Evolutionary conservation across 257 asterid genomes (phyloP).

Genomic region (Henckelia pumila): DNA sequence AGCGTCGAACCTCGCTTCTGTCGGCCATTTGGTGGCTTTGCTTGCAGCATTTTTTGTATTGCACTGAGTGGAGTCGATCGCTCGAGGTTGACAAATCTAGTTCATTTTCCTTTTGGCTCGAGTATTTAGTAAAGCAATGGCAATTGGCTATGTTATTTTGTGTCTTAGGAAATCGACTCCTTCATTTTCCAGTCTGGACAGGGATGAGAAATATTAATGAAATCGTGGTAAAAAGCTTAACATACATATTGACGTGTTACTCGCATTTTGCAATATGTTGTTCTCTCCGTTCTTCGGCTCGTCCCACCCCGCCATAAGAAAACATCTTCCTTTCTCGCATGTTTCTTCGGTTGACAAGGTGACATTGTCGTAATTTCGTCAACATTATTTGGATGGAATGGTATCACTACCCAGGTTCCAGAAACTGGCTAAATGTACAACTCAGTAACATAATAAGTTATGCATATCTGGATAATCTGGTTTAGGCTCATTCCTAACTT

Average conservation of each 20-base stretch:
- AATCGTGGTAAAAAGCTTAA: too few species aligned
- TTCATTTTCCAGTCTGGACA: too few species aligned
- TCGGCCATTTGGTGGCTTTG: conserved; percentile 23
- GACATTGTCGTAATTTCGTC: too few species aligned
- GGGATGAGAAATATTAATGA: too few species aligned
- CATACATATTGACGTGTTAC: too few species aligned
- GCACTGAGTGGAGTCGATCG: background rate
- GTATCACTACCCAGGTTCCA: background rate
- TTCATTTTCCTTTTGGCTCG: background rate
- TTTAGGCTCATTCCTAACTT: conserved; percentile 7
- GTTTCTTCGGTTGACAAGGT: too few species aligned
- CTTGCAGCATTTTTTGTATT: conserved; percentile 34
- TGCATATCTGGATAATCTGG: too few species aligned
- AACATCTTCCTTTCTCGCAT: too few species aligned
- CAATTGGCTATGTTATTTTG: background rate
- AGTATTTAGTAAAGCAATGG: background rate
- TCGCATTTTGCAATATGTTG: too few species aligned
- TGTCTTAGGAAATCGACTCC: background rate
- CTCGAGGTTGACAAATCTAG: background rate
- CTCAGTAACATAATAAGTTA: background rate
- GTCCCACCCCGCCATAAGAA: too few species aligned
- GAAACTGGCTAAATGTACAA: background rate
- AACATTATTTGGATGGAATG: too few species aligned
- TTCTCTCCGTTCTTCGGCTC: too few species aligned
- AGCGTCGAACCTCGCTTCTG: conserved; percentile 28